Base-by-base conservation (phyloP, 106 monocot genomes). In the Xerophyta viscosa region DNA sequence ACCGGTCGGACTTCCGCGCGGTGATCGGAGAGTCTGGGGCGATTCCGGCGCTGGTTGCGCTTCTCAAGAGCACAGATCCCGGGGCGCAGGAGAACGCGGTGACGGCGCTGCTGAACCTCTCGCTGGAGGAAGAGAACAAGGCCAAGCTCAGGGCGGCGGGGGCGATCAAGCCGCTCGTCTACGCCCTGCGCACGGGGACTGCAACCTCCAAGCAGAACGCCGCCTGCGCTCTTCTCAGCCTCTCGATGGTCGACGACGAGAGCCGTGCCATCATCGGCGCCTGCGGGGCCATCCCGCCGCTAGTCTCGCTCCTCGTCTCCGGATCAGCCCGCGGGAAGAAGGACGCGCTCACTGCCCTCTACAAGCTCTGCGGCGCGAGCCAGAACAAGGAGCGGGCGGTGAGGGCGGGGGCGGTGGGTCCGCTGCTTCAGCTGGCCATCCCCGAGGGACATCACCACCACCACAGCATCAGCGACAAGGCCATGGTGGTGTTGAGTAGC, bases 71-170 rank as follows among this genome's bases (percentile, higher is more conserved):
- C 66, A 33, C 51, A 4, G 79, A 83, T 46, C 73, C 88, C 20
- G 56, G 33, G 24, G 24, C 66, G 45, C 83, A 88, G 64, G 76
- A 76, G 60, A 83, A 79, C 59, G 72, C 82, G 2, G 88, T 73
- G 11, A 88, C 88, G 3, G 83, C 88, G 7, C 54, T 88, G 24
- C 70, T 88, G 12, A 88, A 88, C 72, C 66, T 88, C 28, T 79
- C 79, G 0, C 63, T 83, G 11, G 64, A 75, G 60, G 82, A 83
- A 53, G 14, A 61, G 4, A 88, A 88, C 71, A 79, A 75, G 60
- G 26, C 22, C 13, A 39, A 31, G 22, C 82, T 88, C 42, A 77
- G 72, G 9, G 47, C 52, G 2, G 70, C 72, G 20, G 88, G 83
- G 18, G 82, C 79, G 7, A 73, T 88, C 65, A 76, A 83, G 46